Percentiles rank a stretch among this genome's conserved stretches.
These are phyloP conservation scores for Diphasiastrum complanatum DNA, from an alignment of 83 land plant species.

Conservation along the genomic window DNA sequence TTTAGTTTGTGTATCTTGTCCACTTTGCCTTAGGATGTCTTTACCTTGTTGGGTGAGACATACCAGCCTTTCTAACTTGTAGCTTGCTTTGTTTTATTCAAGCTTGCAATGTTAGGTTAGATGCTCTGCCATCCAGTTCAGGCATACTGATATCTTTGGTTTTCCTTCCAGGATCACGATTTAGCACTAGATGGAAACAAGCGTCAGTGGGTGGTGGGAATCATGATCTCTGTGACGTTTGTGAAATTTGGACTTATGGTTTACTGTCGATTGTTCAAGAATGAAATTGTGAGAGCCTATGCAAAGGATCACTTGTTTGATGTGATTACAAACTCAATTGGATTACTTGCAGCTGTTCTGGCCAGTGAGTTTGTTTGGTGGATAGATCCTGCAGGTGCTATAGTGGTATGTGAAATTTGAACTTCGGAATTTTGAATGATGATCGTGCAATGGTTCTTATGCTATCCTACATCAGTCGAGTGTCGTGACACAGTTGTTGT, in stretches of 20 bases:
- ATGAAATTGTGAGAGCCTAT: conserved; percentile 90
- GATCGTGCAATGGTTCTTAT: background rate
- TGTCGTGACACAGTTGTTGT: no score
- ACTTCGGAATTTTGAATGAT: background rate
- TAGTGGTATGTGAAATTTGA: conserved; percentile 33
- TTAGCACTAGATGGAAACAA: conserved; percentile 45
- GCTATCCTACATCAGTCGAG: background rate
- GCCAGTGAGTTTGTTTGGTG: conserved; percentile 54
- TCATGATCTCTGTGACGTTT: conserved; percentile 73
- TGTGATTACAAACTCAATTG: conserved; percentile 70
- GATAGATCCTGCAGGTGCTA: conserved; percentile 83
- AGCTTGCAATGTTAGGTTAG: no score
- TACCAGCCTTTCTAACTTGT: no score
- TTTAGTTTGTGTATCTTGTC: no score
- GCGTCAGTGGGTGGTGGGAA: conserved; percentile 66
- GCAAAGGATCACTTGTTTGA: conserved; percentile 89
- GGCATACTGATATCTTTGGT: no score
- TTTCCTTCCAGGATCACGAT: conserved; percentile 51
- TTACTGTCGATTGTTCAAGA: conserved; percentile 72
- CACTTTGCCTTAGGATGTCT: no score
- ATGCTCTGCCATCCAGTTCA: no score
- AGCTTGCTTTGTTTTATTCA: no score
- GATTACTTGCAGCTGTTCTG: conserved; percentile 55
- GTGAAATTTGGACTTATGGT: conserved; percentile 61
- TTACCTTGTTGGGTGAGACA: no score